These are phyloP conservation scores for Pterocarpus santalinus DNA, from an alignment of 306 rosid genomes.

Conservation along the genomic window DNA sequence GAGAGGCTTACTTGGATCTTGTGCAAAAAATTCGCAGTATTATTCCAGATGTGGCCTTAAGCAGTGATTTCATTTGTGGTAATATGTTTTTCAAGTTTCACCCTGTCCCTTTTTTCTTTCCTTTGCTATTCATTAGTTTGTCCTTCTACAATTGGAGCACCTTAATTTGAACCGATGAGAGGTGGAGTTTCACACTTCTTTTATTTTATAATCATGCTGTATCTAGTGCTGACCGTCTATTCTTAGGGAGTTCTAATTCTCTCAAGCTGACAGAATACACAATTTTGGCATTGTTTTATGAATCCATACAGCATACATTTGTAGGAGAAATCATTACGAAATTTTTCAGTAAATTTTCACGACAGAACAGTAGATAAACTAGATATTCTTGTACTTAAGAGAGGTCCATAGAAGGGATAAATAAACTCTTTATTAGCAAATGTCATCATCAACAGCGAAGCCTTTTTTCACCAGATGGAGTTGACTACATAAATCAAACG, in stretches of 20 bases:
- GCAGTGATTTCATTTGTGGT: constrained; percentile 97
- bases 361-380: not conserved
- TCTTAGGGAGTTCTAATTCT: constrained; percentile 1
- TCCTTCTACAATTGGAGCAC: constrained; percentile 29
- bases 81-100: constrained; percentile 45
- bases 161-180: constrained; percentile 23
- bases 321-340: constrained; percentile 5
- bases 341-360: constrained; percentile 8
- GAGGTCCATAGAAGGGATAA: not conserved
- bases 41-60: constrained; percentile 90
- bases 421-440: constrained; percentile 5
- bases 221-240: constrained; percentile 21
- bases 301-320: constrained; percentile 5
- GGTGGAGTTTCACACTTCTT: not conserved
- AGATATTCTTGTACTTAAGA: constrained; percentile 10
- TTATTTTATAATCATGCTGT: not conserved
- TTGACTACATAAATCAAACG: not conserved
- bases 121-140: constrained; percentile 30
- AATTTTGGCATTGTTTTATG: not conserved
- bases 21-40: constrained; percentile 79
- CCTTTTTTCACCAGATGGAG: not conserved
- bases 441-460: not conserved
- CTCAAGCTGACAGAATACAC: constrained; percentile 1
- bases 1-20: constrained; percentile 92
- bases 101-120: not conserved